Conservation (phyloP, 23 red algal genomes). For the Gracilaria domingensis region DNA sequence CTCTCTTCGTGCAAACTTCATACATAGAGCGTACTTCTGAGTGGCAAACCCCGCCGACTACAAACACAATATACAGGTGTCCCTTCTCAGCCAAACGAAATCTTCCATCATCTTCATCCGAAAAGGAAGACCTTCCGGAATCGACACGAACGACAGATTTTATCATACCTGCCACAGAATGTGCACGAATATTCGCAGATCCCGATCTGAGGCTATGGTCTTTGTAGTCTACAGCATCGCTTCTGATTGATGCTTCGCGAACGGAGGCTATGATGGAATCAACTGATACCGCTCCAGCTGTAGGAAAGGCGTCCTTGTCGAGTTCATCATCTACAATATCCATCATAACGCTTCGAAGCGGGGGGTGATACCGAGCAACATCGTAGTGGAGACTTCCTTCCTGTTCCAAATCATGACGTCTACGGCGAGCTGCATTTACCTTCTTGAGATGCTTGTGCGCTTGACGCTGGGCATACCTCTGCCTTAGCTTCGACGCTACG, state of each 20-base stretch:
- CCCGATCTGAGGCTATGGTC: background rate
- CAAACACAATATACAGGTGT: constrained; percentile 78
- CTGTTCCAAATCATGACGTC: constrained; percentile 44
- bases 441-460: constrained; percentile 44
- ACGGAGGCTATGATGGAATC: constrained; percentile 72
- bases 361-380: constrained; percentile 76
- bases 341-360: constrained; percentile 73
- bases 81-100: constrained; percentile 59
- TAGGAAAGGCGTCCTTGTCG: constrained; percentile 55
- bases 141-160: constrained; percentile 37
- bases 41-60: constrained; percentile 74
- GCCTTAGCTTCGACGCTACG: constrained; percentile 45
- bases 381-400: constrained; percentile 69
- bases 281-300: constrained; percentile 59
- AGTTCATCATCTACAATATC: constrained; percentile 78
- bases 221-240: background rate
- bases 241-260: background rate
- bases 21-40: constrained; percentile 81
- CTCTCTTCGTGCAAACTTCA: constrained; percentile 67
- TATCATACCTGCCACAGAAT: constrained; percentile 35
- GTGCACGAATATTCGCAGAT: constrained; percentile 21
- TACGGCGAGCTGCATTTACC: constrained; percentile 39
- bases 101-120: constrained; percentile 47
- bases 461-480: constrained; percentile 60
- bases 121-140: constrained; percentile 23